Base-by-base conservation (phyloP, 768 basidiomycete species). In the Hydnomerulius pinastri region DNA sequence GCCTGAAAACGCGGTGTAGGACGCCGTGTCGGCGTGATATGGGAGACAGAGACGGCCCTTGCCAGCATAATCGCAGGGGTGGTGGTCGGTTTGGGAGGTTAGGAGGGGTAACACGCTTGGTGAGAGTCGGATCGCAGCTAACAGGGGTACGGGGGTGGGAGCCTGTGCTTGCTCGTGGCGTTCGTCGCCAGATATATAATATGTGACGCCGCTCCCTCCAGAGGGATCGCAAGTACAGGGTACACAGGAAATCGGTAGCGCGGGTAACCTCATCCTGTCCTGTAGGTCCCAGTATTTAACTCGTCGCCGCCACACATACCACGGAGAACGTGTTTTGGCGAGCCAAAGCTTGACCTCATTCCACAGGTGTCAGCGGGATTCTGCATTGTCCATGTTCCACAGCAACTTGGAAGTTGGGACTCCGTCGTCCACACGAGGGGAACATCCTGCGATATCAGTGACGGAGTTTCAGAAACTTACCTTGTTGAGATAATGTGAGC, bases 321-420 rank as follows among this genome's bases (percentile, higher is more conserved):
- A 43, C n/a, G 48, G 39, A 50, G 32, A 25, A 21, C 23, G 12
- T 27, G 48, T 20, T 43, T 42, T 42, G 41, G 27, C 41, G 11
- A 21, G 32, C 6, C 32, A 43, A 36, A 35, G 25, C 33, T 6
- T 12, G 15, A 15, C 20, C 41, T 10, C 18, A 25, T 48, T 46
- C 32, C 45, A 27, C 40, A 33, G 21, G 38, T 48, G 49, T 49
- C 35, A 37, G 15, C 53, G 57, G 32, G 50, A 35, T 49, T 32
- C 41, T 50, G 64, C 35, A 57, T 61, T 66, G 63, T 65, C 48
- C 44, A 8, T 21, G 46, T 35, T 63, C 50, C 62, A 50, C 59
- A 44, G 15, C 23, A 35, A 53, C 50, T 57, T 53, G 43, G 53
- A 56, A 44, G 48, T 37, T 28, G 21, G 50, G 58, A 43, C 48